phyloP scores from a whole-genome alignment of 225 moss, liverwort and hornwort genomes.

The Marchantia paleacea region DNA sequence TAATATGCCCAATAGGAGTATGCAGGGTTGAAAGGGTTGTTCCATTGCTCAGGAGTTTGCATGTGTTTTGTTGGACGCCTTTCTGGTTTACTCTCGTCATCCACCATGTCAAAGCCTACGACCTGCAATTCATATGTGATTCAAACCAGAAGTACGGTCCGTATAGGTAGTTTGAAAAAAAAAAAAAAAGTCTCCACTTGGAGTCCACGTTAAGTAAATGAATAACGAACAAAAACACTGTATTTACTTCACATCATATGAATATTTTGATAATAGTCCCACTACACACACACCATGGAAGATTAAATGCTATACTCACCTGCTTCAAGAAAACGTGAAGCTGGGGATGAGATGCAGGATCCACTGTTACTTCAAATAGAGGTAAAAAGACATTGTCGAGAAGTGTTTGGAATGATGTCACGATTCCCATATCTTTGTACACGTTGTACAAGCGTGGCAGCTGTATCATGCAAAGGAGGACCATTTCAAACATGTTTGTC shows the following conservation, averaged over 20 bases:
- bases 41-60: slow-evolving; percentile 90
- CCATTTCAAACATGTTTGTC: no score
- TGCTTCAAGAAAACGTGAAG: slow-evolving; percentile 82
- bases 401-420: slow-evolving; percentile 83
- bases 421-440: slow-evolving; percentile 95
- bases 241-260: no score
- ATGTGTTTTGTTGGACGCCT: slow-evolving; percentile 96
- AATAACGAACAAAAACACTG: no score
- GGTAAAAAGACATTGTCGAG: slow-evolving; percentile 82
- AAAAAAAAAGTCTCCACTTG: no score
- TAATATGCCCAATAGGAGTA: slow-evolving; percentile 99
- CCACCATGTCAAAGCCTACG: slow-evolving; percentile 99
- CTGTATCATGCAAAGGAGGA: slow-evolving; percentile 32
- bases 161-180: no score
- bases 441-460: slow-evolving; percentile 84
- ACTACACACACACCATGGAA: no score
- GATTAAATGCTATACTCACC: slow-evolving; percentile 34
- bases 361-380: slow-evolving; percentile 80
- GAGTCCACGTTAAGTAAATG: no score
- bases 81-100: slow-evolving; percentile 97
- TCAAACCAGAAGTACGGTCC: no score
- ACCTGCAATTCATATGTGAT: slow-evolving; percentile 44
- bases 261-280: no score
- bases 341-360: slow-evolving; percentile 80
- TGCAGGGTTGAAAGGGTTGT: slow-evolving; percentile 89